These are phyloP conservation scores for Dendrocalamus latiflorus DNA, from an alignment of 202 grass and related monocot genomes.

Conservation along the genomic window DNA sequence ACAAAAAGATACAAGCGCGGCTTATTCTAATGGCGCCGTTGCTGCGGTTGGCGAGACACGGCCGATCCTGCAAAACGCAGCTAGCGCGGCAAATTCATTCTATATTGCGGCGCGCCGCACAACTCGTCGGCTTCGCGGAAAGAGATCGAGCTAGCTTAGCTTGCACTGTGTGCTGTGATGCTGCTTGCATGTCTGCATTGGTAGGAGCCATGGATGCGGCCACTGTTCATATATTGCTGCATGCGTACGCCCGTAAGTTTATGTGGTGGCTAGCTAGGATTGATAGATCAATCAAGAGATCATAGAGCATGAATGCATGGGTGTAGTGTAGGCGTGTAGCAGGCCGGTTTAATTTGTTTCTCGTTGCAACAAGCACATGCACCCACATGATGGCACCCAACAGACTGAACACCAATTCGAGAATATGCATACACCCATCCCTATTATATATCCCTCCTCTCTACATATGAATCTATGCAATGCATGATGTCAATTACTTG, in stretches of 20 bases:
- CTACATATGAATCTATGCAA: background rate
- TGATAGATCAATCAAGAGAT: constrained; percentile 26
- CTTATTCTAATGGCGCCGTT: constrained; percentile 45
- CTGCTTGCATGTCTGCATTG: background rate
- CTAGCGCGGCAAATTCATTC: background rate
- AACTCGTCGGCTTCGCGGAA: background rate
- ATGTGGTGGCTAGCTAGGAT: constrained; percentile 17
- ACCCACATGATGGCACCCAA: constrained; percentile 40
- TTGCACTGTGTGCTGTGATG: constrained; percentile 6
- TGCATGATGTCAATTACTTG: constrained; percentile 18
- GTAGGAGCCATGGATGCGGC: background rate
- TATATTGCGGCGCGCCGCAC: background rate
- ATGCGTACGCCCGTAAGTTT: background rate
- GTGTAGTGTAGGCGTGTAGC: background rate
- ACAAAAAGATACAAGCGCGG: constrained; percentile 15
- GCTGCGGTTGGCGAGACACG: constrained; percentile 44
- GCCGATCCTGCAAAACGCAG: background rate
- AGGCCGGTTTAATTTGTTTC: background rate
- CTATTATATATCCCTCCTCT: constrained; percentile 16
- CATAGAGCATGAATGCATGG: constrained; percentile 1
- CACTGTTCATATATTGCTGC: background rate
- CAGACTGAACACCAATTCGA: constrained; percentile 29
- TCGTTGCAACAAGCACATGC: constrained; percentile 49
- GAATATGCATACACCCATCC: background rate
- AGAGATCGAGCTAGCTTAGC: background rate